Evolutionary conservation across 805 yeast genomes (phyloP), one percentile per base, ranked within the genome.

Genomic region (Zygoascus tannicola): DNA sequence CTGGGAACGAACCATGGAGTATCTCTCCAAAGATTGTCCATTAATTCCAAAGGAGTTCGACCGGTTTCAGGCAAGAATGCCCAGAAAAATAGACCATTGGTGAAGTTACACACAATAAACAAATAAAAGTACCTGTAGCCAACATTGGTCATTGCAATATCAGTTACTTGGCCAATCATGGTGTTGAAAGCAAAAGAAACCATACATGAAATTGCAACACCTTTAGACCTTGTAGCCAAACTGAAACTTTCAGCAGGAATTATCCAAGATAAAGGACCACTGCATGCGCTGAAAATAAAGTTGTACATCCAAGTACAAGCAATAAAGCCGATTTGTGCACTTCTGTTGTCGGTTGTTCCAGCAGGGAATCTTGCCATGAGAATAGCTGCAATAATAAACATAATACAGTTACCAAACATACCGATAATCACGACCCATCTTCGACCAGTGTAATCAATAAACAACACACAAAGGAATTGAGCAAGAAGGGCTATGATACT

Each of bases 391-490:
- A 54, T 50, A 26, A 56, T 43, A 28, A 56, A 52, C 21, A 55
- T 14, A 48, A 35, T 26, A 44, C 54, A 40, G 51, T 50, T 5
- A 52, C 61, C 12, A 41, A 33, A 10, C 36, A 33, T 67, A 26
- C 87, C 87, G 16, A 63, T 30, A n/a, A 76, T 59, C 42, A 81
- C 73, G 46, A 75, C 57, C 30, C 74, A 74, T 63, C 80, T 75
- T 66, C 90, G 77, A 44, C 90, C 90, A 39, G 65, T 53, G 35
- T 46, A 60, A 50, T 79, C 85, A 62, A 85, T 86, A 44, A 68
- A 18, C n/a, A 33, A 18, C 7, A 33, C 36, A 33, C 36, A 33
- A 7, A 33, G 36, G 10, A n/a, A 7, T 18, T 33, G 36, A 15
- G 36, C 36, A 8, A 55, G 41, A 12, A 56, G 44, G n/a, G 58